Evolutionary conservation across 176 grass and related monocot genomes (phyloP), one percentile per base, ranked within the genome.

Genomic region (Aegilops speltoides): DNA sequence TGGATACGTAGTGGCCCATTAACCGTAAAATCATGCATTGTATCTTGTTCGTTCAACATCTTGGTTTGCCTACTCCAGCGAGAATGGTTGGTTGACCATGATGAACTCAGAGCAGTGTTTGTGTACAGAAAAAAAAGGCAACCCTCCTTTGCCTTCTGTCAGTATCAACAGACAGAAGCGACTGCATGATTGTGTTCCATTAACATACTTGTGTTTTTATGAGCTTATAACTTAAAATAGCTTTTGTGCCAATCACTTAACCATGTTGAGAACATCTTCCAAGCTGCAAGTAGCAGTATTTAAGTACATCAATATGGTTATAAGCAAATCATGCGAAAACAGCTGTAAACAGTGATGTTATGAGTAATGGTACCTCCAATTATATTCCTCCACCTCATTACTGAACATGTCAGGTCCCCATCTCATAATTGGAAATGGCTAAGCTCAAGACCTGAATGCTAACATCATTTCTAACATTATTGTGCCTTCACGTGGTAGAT

Each of bases 291-390:
- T 36, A 68, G 45, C 11, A 15, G 26, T 57, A 36, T 52, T 25
- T 22, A 40, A 67, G 64, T 62, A 68, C n/a, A 41, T 5, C 17
- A 59, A 4, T 25, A 43, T 74, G 45, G 15, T 33, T 67, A 23
- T 24, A 70, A 70, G 32, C 32, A 36, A 50, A 45, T 26, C 22
- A 38, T 22, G 29, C 2, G 57, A 29, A 32, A 75, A 54, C 14
- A 82, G 29, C 22, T 79, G 29, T 26, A 50, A 28, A 14, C 65
- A 50, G 29, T 40, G 38, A 73, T 88, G 15, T 84, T 79, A 50
- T n/a, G 77, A 14, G 50, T 70, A 59, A 59, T 59, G 19, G 48
- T 79, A 29, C 9, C 11, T 25, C 22, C 16, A 64, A 86, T 61
- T 37, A 19, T 63, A 59, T 52, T 3, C 11, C n/a, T 76, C 13